A percentile compares a stretch with the other conserved stretches of the same genome.
Conservation (phyloP, 2,329 filamentous ascomycete genomes). For the Pyrenophora teres region DNA sequence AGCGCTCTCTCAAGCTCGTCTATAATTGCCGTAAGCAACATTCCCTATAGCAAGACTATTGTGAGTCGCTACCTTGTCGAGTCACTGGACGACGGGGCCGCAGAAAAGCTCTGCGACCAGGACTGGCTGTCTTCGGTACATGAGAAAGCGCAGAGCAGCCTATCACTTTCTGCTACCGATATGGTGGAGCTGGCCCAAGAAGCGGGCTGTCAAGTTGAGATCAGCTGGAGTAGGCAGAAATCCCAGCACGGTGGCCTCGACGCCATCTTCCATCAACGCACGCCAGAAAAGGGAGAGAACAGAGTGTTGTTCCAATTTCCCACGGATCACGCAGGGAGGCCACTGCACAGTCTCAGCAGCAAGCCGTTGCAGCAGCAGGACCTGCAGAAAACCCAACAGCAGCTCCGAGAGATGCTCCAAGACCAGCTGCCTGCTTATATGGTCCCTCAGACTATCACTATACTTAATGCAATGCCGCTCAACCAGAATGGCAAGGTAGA, state of each 20-base stretch:
- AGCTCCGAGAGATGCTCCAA: not conserved
- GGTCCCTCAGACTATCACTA: slow-evolving; percentile 32
- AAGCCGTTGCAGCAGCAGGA: not conserved
- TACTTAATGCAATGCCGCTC: slow-evolving; percentile 35
- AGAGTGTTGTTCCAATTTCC: not conserved
- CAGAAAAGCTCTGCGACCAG: not conserved
- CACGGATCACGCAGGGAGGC: too few relatives aligned
- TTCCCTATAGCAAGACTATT: too few relatives aligned
- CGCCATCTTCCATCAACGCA: slow-evolving; percentile 8
- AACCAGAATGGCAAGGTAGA: slow-evolving; percentile 23
- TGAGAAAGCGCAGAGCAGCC: not conserved
- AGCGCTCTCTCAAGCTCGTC: too few relatives aligned
- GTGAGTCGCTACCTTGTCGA: too few relatives aligned
- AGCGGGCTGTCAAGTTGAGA: not conserved
- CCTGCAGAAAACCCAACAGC: slow-evolving; percentile 3
- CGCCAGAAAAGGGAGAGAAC: not conserved
- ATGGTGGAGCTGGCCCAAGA: not conserved
- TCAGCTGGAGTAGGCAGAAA: too few relatives aligned
- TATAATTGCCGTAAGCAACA: too few relatives aligned
- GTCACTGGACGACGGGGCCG: not conserved
- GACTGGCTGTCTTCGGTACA: not conserved
- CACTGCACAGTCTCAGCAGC: too few relatives aligned
- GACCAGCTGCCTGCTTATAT: slow-evolving; percentile 22
- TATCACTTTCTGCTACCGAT: not conserved
- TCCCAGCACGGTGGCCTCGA: not conserved